Percentiles rank a stretch among this genome's conserved stretches.
phyloP scores from a whole-genome alignment of 257 asterid genomes.

The Solanum chmielewskii region DNA sequence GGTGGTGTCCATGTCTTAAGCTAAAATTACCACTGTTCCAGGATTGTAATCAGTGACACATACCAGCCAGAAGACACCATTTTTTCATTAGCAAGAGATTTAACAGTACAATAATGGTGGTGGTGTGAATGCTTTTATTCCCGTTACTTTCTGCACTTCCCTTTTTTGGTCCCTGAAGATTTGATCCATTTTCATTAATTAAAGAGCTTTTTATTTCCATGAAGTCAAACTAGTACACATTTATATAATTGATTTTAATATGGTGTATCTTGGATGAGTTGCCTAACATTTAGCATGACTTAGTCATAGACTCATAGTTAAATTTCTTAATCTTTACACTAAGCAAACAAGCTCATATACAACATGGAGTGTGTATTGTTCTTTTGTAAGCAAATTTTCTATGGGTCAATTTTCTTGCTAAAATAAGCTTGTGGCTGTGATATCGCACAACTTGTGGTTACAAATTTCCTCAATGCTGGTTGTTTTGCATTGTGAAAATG shows the following conservation, averaged over 20 bases:
- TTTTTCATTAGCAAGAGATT: background rate
- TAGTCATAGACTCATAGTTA: background rate
- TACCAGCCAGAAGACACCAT: background rate
- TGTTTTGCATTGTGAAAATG: background rate
- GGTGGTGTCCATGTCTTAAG: background rate
- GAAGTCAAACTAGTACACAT: background rate
- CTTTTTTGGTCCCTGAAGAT: background rate
- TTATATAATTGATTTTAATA: background rate
- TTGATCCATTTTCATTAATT: background rate
- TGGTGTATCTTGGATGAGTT: background rate
- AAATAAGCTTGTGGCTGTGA: background rate
- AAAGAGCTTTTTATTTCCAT: background rate
- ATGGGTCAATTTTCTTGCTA: background rate
- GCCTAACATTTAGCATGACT: background rate
- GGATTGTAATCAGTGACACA: background rate
- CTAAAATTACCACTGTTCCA: background rate
- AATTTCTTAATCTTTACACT: background rate
- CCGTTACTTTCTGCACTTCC: background rate
- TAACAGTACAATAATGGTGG: background rate
- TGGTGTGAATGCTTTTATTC: background rate
- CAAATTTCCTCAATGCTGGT: background rate
- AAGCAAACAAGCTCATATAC: background rate
- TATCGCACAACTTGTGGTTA: background rate
- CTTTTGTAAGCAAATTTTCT: background rate
- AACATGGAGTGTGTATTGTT: background rate